A percentile compares a stretch with the other conserved stretches of the same genome.
phyloP scores from a whole-genome alignment of 2,329 filamentous ascomycete species.

The Aspergillus clavatus region DNA sequence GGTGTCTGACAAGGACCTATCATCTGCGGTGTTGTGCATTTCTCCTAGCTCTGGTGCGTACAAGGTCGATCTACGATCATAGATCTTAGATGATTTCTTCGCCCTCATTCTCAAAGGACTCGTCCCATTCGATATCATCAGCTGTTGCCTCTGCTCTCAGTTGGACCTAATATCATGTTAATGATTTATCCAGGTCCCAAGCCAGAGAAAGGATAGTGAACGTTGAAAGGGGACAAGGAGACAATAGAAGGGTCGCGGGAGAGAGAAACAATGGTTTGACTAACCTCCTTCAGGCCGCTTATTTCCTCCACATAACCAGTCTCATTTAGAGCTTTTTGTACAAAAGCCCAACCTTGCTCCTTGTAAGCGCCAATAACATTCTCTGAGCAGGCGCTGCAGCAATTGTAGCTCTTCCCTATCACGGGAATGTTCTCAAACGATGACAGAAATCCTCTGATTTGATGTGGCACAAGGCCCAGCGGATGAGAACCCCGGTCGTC shows the following conservation, averaged over 20 bases:
- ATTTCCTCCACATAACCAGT: slow-evolving; percentile 60
- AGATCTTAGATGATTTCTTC: slow-evolving; percentile 20
- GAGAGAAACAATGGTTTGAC: slow-evolving; percentile 2
- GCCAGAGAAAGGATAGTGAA: not conserved
- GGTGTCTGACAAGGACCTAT: not conserved
- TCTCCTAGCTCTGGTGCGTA: too few relatives aligned
- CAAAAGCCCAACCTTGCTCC: slow-evolving; percentile 56
- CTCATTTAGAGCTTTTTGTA: slow-evolving; percentile 56
- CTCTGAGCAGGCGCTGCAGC: slow-evolving; percentile 59
- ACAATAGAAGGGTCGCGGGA: slow-evolving; percentile 22
- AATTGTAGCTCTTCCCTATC: slow-evolving; percentile 54
- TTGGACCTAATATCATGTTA: slow-evolving; percentile 38
- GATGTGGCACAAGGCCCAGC: slow-evolving; percentile 55
- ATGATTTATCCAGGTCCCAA: slow-evolving; percentile 2
- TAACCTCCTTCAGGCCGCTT: slow-evolving; percentile 55
- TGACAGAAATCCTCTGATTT: slow-evolving; percentile 59
- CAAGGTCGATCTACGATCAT: too few relatives aligned
- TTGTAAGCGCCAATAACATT: slow-evolving; percentile 51
- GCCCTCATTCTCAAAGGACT: slow-evolving; percentile 37
- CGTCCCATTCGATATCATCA: slow-evolving; percentile 43
- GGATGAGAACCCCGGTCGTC: slow-evolving; percentile 41
- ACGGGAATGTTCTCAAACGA: slow-evolving; percentile 57
- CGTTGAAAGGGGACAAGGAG: not conserved
- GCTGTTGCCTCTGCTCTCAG: slow-evolving; percentile 43
- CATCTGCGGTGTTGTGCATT: not conserved